Evolutionary conservation across 805 yeast species (phyloP), one percentile per base, ranked within the genome.

Genomic region (Saturnispora dispora): DNA sequence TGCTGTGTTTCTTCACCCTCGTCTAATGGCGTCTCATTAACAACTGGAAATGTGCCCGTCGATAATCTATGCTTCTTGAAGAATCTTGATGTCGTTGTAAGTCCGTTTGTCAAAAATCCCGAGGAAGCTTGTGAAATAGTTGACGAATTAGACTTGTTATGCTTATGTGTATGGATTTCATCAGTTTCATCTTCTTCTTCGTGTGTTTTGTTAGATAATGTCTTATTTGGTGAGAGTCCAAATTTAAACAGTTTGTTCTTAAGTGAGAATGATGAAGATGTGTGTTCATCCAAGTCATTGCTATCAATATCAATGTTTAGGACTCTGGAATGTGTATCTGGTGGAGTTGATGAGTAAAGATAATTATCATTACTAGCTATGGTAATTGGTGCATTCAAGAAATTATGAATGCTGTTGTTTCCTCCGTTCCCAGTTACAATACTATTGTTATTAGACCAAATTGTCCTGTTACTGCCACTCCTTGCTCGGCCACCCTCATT

Each of bases 191-290:
- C 49, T 23, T 50, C 22, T 5, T 44, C 49, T 17, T 50, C 42
- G 45, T n/a, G 28, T 7, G 55, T 51, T 32, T 46, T 52, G 36
- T 49, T 62, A 1, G 63, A 60, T 3, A 46, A 45, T 2, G 57
- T 52, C 45, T 66, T 67, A 4, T 66, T 64, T 4, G 71, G 71
- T 36, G 65, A 61, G 2, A 62, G 52, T 9, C 75, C 74, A 57
- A 71, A 67, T 42, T 66, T 61, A 55, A 69, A 68, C 20, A 71
- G 57, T 41, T 61, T 64, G 48, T 61, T 63, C 45, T 66, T 66
- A 58, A 71, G 64, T 42, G 71, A 67, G 7, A 71, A 67, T 8
- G 73, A 72, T 4, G 74, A 68, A 2, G 64, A 51, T n/a, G 60
- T 55, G 13, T 52, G 55, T 2, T 62, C 22, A 17, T 47, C 25